Base-by-base conservation (phyloP, 2,329 filamentous ascomycete genomes). In the Phaeophleospora eucalypticola region DNA sequence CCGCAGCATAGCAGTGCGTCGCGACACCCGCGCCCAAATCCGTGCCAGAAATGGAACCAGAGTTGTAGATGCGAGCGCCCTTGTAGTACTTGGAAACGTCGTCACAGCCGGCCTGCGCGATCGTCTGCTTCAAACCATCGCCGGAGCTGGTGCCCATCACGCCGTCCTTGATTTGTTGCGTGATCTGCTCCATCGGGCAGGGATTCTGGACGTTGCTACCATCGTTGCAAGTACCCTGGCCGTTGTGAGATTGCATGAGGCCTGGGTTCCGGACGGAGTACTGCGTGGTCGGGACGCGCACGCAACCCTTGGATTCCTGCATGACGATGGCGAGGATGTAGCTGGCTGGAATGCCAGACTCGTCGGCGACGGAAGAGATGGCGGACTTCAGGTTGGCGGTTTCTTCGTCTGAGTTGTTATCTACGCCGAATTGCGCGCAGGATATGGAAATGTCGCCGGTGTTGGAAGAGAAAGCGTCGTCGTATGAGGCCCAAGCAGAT, bases 1-100 rank as follows among this genome's bases (percentile, higher is more conserved):
- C 76, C 14, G 65, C 68, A n/a, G 70, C 64, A 56, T 80, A 80
- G 67, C 76, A 79, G 52, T 72, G 70, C n/a, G 74, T 76, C 10
- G 68, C 70, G 55, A 75, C 65, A 39, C 71, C 71, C 59, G n/a
- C 72, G 51, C 53, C 72, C 65, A 76, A 55, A 51, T 73, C 66
- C 32, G 60, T 63, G 38, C 54, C 50, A 4, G 52, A 45, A 9
- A 63, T 42, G n/a, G 46, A 49, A 21, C 75, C 75, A 15, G 70
- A 73, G 61, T 78, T 78, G 65, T 77, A 78, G 24, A 72, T 68
- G 20, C 73, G 65, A n/a, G 73, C 71, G 1, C 69, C 75, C 46
- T 65, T 68, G 62, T 77, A 78, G 65, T 68, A 75, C 36, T 70
- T 71, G 45, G 62, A 62, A 33, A 65, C 66, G 48, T 67, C 65